Base-by-base conservation (phyloP, 768 basidiomycete genomes). In the Chalciporus chontae region DNA sequence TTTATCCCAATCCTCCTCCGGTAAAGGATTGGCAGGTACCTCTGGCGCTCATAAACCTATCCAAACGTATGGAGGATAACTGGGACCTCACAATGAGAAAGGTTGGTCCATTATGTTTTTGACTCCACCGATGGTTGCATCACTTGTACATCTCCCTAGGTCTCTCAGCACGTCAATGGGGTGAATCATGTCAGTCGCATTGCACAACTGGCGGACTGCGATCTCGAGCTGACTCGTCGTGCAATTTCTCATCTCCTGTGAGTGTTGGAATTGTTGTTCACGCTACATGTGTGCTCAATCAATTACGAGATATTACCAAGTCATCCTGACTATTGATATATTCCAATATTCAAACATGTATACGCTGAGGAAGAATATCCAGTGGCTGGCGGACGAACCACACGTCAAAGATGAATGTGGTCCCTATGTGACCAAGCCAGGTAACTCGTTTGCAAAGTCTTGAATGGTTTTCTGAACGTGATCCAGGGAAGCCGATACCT, bases 271-370 rank as follows among this genome's bases (percentile, higher is more conserved):
- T 11, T 24, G 23, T 5, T 38, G 11, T n/a, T 11, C 47, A 23
- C 19, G 38, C 23, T 15, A 24, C n/a, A 34, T 32, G 38, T 40
- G 47, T 36, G 5, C 56, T 61, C 27, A 48, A 32, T 39, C 21
- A 19, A 49, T 15, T 40, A 21, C n/a, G 55, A 94, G 92, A 39
- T 96, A 93, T 62, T 97, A 98, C 65, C 92, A 96, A 71, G 93
- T 94, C 37, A 84, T 96, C 56, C 93, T 98, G 88, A 88, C 85
- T 54, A 83, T 94, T 47, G 96, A 99, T 71, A 91, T 98, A 39
- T 99, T 99, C 66, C 94, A 96, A 66, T 95, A 87, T 67, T 93
- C 93, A 14, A 98, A 98, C 67, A 92, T 95, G 85, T 99, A 99
- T 64, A 93, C 92, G 0, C 75, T 94, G 23, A 81, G 87, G 45